phyloP scores from a whole-genome alignment of 306 rosid species.

The Alnus glutinosa region DNA sequence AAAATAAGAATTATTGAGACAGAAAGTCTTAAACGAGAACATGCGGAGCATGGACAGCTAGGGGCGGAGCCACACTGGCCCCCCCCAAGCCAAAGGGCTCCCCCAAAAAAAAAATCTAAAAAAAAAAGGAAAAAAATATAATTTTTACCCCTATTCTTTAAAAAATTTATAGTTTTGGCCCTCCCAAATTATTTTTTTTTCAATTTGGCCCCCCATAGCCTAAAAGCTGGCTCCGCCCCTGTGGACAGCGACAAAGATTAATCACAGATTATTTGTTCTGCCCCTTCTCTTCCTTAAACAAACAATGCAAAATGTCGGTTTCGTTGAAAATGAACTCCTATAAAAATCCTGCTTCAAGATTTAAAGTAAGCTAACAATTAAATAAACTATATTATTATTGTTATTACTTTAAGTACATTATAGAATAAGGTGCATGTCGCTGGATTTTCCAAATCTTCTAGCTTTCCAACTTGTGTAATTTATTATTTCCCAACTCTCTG shows the following conservation, averaged over 20 bases:
- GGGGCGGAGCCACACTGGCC: too few species aligned
- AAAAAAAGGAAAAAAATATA: too few species aligned
- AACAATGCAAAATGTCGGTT: constrained; percentile 26
- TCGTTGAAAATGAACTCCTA: constrained; percentile 39
- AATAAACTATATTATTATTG: background rate
- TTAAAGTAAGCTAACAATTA: background rate
- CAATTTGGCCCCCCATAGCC: too few species aligned
- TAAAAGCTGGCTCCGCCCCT: too few species aligned
- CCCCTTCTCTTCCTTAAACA: constrained; percentile 6
- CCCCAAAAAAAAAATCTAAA: too few species aligned
- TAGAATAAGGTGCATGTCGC: constrained; percentile 4
- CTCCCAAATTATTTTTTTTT: too few species aligned
- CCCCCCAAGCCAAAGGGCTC: too few species aligned
- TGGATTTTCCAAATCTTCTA: constrained; percentile 29
- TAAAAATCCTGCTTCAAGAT: constrained; percentile 31
- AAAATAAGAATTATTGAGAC: too few species aligned
- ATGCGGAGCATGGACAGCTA: background rate
- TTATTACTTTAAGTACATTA: background rate
- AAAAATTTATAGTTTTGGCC: too few species aligned
- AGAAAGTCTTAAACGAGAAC: too few species aligned
- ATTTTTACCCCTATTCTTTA: too few species aligned
- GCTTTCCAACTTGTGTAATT: constrained; percentile 1
- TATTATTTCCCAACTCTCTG: background rate
- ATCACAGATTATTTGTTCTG: constrained; percentile 26
- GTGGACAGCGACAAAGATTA: constrained; percentile 42